Evolutionary conservation across 2,329 filamentous ascomycete species (phyloP).

Genomic region (Stachybotrys echinatus): DNA sequence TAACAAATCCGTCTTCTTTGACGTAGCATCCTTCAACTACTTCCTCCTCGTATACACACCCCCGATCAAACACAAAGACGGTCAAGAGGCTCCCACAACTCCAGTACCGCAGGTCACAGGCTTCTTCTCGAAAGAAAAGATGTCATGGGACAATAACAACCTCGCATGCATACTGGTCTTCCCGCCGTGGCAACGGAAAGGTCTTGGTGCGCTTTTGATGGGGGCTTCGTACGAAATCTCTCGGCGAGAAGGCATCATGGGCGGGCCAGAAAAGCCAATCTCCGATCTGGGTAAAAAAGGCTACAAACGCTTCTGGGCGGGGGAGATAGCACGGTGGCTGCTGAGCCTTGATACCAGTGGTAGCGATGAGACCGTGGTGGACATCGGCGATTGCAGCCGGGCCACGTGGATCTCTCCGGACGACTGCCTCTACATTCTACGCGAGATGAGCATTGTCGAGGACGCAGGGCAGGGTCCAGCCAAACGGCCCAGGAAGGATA

Average conservation of each 20-base stretch:
- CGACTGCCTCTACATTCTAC: conserved; percentile 72
- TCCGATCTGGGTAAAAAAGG: conserved; percentile 78
- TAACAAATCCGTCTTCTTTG: conserved; percentile 97
- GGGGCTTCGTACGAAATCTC: conserved; percentile 91
- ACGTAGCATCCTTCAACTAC: conserved; percentile 90
- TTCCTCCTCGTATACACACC: conserved; percentile 79
- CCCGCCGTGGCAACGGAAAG: conserved; percentile 89
- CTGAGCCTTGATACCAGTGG: conserved; percentile 36
- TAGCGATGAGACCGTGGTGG: conserved; percentile 45
- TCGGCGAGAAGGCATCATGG: conserved; percentile 73
- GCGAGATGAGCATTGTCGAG: conserved; percentile 71
- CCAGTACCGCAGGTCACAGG: conserved; percentile 57
- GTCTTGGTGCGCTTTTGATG: conserved; percentile 84
- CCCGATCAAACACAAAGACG: conserved; percentile 7
- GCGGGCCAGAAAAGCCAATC: conserved; percentile 90
- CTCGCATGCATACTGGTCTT: conserved; percentile 94
- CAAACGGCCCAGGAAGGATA: conserved; percentile 19
- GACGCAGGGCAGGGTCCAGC: conserved; percentile 46
- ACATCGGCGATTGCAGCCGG: conserved; percentile 66
- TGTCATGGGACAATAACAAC: conserved; percentile 98
- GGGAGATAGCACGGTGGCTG: conserved; percentile 72
- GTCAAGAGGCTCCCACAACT: conserved; percentile 10
- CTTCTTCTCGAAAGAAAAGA: conserved; percentile 99
- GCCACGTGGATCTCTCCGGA: conserved; percentile 81
- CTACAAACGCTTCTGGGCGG: conserved; percentile 82